Percentiles rank a stretch among this genome's conserved stretches.
Conservation (phyloP, 83 land plant species). For the Picea mariana region DNA sequence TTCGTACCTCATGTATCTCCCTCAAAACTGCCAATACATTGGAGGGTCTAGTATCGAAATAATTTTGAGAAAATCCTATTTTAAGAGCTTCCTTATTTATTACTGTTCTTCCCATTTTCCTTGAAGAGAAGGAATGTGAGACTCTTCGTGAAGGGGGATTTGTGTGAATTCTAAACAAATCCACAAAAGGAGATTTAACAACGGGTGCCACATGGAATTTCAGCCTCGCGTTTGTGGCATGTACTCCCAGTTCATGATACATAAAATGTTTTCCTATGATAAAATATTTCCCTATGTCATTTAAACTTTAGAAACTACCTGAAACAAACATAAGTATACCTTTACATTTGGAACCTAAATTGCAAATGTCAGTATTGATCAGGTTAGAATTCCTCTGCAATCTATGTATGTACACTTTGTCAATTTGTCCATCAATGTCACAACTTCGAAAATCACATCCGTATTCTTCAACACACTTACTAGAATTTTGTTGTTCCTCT, state of each 20-base stretch:
- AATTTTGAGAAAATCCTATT: no score
- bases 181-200: no score
- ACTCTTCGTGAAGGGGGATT: no score
- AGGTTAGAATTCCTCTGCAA: not conserved
- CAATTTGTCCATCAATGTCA: not conserved
- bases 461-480: conserved; percentile 2
- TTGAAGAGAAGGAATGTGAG: no score
- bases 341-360: not conserved
- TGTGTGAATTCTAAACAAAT: no score
- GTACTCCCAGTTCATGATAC: no score
- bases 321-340: conserved; percentile 3
- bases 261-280: no score
- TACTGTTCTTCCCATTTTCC: no score
- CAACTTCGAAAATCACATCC: not conserved
- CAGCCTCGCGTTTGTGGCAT: no score
- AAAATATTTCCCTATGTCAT: no score
- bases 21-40: conserved; percentile 51
- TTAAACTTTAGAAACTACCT: not conserved
- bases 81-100: no score
- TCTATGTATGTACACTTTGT: not conserved
- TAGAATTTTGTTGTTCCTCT: not conserved
- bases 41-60: not conserved
- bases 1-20: conserved; percentile 38
- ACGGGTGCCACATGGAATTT: no score
- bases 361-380: not conserved